A percentile compares a stretch with the other conserved stretches of the same genome.
Evolutionary conservation across 2,329 filamentous ascomycete genomes (phyloP).

Genomic region (Trichophyton schoenleinii): DNA sequence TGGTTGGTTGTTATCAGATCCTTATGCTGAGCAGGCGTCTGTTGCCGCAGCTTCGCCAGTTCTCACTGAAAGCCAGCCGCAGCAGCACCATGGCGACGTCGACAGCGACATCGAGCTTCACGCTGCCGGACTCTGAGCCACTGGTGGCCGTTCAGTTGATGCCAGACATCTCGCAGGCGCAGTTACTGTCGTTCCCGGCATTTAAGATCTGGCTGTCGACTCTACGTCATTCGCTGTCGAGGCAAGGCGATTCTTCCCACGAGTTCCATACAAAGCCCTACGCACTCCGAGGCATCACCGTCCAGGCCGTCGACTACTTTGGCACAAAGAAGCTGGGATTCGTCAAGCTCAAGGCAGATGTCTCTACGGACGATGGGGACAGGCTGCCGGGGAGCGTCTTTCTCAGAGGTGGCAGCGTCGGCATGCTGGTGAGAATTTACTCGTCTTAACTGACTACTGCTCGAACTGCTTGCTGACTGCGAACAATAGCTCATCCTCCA

Average conservation of each 20-base stretch:
- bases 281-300: conserved; percentile 38
- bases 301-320: conserved; percentile 46
- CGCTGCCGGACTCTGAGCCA: conserved; percentile 20
- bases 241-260: conserved; percentile 36
- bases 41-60: neutral
- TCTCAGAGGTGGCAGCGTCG: conserved; percentile 46
- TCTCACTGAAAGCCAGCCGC: neutral
- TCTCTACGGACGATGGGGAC: conserved; percentile 41
- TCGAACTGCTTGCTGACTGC: neutral
- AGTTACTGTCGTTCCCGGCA: conserved; percentile 40
- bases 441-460: neutral
- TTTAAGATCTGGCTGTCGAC: conserved; percentile 44
- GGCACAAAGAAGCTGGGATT: conserved; percentile 40
- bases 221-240: conserved; percentile 36
- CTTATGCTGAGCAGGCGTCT: no score
- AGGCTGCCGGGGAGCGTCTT: conserved; percentile 46
- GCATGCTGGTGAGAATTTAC: conserved; percentile 36
- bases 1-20: no score
- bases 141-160: conserved; percentile 33
- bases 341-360: conserved; percentile 42
- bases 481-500: conserved; percentile 40
- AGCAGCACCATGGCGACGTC: conserved; percentile 23
- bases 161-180: conserved; percentile 31
- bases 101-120: conserved; percentile 32
- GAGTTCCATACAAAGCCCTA: conserved; percentile 42